phyloP scores from a whole-genome alignment of 768 basidiomycete species.

The Tremella yokohamensis region DNA sequence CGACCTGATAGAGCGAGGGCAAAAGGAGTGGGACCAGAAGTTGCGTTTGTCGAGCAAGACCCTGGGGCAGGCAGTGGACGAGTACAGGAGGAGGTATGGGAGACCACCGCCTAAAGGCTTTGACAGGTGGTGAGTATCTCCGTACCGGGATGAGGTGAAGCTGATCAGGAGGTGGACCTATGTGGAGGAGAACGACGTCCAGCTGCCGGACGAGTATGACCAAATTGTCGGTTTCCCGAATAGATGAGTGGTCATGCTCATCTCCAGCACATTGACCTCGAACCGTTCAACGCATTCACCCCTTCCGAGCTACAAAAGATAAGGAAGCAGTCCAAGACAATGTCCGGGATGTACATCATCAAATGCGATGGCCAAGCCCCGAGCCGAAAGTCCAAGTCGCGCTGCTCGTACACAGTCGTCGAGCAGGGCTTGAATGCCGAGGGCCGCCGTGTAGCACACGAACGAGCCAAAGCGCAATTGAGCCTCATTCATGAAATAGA shows the following conservation, averaged over 20 bases:
- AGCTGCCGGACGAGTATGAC: constrained; percentile 49
- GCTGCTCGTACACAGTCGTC: constrained; percentile 25
- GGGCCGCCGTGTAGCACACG: constrained; percentile 26
- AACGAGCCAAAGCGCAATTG: constrained; percentile 41
- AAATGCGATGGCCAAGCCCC: constrained; percentile 26
- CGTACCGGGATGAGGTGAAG: neutral
- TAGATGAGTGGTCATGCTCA: neutral
- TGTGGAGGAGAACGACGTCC: constrained; percentile 29
- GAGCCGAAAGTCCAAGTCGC: neutral
- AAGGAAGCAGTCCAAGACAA: constrained; percentile 17
- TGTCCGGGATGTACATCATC: constrained; percentile 42
- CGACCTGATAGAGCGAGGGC: constrained; percentile 33
- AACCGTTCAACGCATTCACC: constrained; percentile 42
- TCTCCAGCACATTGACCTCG: constrained; percentile 37
- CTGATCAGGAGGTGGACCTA: constrained; percentile 32
- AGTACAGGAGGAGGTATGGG: constrained; percentile 44
- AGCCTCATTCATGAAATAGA: constrained; percentile 35
- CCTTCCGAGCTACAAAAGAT: constrained; percentile 25
- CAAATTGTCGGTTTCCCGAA: constrained; percentile 40
- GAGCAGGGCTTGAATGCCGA: constrained; percentile 37
- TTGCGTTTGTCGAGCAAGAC: constrained; percentile 29
- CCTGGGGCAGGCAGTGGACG: constrained; percentile 39
- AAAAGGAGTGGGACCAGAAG: constrained; percentile 37
- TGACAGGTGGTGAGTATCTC: constrained; percentile 51
- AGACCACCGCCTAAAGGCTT: constrained; percentile 44